Conservation (phyloP, 2,329 filamentous ascomycete species). For the Zymoseptoria pseudotritici region DNA sequence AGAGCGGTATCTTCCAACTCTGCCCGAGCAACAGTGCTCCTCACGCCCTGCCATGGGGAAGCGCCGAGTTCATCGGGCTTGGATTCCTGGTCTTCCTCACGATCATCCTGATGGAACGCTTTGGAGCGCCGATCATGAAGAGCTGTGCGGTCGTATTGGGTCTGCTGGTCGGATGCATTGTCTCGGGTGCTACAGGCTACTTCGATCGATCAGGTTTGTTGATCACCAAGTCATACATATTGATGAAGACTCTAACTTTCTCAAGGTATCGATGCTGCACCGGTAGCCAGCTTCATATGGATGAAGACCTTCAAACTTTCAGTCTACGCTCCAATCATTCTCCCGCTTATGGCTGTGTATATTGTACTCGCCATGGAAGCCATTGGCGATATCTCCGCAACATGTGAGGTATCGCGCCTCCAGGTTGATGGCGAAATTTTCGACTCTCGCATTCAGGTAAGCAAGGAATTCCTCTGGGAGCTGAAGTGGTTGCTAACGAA, state of each 20-base stretch:
- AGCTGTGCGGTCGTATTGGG: conserved; percentile 69
- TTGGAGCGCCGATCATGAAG: conserved; percentile 79
- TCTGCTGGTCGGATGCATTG: conserved; percentile 67
- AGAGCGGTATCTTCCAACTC: conserved; percentile 49
- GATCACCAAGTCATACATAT: conserved; percentile 40
- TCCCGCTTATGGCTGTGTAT: conserved; percentile 56
- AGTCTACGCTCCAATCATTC: conserved; percentile 65
- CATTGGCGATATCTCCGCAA: conserved; percentile 51
- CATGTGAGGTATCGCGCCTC: conserved; percentile 70
- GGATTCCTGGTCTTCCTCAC: conserved; percentile 74
- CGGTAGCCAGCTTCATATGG: conserved; percentile 69
- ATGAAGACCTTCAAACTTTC: conserved; percentile 66
- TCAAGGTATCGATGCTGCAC: conserved; percentile 63
- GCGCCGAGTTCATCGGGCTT: conserved; percentile 68
- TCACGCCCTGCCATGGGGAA: conserved; percentile 67
- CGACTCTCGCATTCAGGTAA: conserved; percentile 56
- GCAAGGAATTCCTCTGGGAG: not conserved
- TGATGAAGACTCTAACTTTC: conserved; percentile 66
- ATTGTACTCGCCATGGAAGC: conserved; percentile 72
- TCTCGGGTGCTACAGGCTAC: conserved; percentile 70
- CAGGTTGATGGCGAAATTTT: conserved; percentile 66
- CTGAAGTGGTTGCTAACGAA: not conserved
- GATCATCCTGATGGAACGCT: conserved; percentile 73
- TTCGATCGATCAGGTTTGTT: conserved; percentile 52
- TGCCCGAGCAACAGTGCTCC: conserved; percentile 64